Evolutionary conservation across 1,284 basidiomycete species (phyloP).

Genomic region (Cutaneotrichosporon spelunceum): DNA sequence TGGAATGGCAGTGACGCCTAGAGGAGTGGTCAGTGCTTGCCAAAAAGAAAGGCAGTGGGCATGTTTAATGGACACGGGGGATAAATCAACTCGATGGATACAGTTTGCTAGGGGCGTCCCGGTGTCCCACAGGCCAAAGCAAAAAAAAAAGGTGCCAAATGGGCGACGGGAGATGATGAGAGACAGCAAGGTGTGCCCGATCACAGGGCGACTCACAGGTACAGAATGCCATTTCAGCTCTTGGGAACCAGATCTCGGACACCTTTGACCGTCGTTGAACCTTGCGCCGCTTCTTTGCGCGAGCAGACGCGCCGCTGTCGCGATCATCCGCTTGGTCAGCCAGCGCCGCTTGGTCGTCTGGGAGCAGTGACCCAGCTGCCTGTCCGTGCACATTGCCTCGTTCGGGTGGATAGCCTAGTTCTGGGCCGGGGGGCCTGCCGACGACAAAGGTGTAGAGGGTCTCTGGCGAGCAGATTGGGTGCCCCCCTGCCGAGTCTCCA

Average conservation of each 20-base stretch:
- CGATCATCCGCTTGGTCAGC: conserved; percentile 12
- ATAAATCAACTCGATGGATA: neutral
- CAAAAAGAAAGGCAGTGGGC: neutral
- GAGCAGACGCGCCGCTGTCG: conserved; percentile 14
- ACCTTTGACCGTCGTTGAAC: conserved; percentile 20
- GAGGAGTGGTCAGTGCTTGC: conserved; percentile 9
- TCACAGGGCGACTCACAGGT: conserved; percentile 20
- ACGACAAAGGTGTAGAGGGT: conserved; percentile 23
- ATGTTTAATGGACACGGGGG: neutral
- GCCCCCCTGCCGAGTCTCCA: conserved; percentile 5
- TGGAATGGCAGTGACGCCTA: conserved; percentile 31
- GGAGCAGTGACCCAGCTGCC: neutral
- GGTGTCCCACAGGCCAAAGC: neutral
- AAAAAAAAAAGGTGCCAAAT: neutral
- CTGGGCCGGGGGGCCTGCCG: conserved; percentile 19
- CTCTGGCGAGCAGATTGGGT: conserved; percentile 13
- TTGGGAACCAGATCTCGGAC: conserved; percentile 27
- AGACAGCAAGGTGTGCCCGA: neutral
- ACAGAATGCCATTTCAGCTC: conserved; percentile 27
- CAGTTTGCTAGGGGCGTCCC: neutral
- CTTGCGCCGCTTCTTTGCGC: conserved; percentile 28
- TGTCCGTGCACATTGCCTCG: conserved; percentile 16
- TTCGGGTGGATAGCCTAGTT: conserved; percentile 18
- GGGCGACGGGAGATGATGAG: neutral
- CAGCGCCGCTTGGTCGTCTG: conserved; percentile 5